Base-by-base conservation (phyloP, 169 alveolate genomes). In the Plasmodium ovale region DNA sequence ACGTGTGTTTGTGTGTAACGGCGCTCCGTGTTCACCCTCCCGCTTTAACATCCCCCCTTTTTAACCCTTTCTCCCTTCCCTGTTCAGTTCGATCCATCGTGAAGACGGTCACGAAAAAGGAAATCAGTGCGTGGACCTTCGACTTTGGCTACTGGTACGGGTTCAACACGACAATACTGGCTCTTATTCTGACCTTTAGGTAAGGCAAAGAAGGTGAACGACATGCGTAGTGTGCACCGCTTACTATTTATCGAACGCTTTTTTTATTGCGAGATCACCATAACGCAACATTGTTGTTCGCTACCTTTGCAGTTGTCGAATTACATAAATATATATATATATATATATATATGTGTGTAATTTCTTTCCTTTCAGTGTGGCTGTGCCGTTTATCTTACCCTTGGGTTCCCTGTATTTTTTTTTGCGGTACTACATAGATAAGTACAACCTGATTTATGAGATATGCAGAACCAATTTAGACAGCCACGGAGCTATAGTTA, bases 71-170 rank as follows among this genome's bases (percentile, higher is more conserved):
- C n/a, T 47, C 16, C 16, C 16, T 0, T 6, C 12, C 6, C 25
- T 59, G 58, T 21, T 31, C 69, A 79, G 82, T 79, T 1, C 77
- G 89, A 1, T 79, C 89, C 1, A 79, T 79, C 27, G 56, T 65
- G 35, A 67, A 79, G 53, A 79, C 37, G 3, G 29, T 79, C 23
- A 79, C 89, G 27, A 79, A 79, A 37, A 79, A 79, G 35, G 89
- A 79, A 79, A 79, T 33, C 10, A 37, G 71, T 49, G 60, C 89
- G 19, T 87, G 93, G 84, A 79, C 88, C 21, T 94, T 94, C 72
- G 96, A 94, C 59, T 89, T 94, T 84, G 96, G 96, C 23, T 94
- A 92, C 69, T 94, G 96, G 96, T 94, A 94, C 51, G 96, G 94
- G 65, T 94, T 91, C 87, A 94, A 94, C 79, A 84, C 93, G n/a